Conservation (phyloP, 352 stramenopile genomes). For the Aphanomyces cochlioides region DNA sequence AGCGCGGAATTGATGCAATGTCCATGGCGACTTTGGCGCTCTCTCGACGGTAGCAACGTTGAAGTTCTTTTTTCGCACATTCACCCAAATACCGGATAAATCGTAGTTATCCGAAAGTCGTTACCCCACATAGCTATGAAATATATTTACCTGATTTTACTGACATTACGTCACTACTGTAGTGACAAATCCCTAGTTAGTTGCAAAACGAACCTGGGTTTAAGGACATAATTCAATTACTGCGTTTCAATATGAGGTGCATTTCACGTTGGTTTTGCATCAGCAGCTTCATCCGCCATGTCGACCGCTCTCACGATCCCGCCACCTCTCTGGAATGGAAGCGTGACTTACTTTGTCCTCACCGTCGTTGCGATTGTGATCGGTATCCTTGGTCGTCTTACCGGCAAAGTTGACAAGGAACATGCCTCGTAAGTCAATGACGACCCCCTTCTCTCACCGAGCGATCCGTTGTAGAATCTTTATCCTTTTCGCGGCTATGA, state of each 20-base stretch:
- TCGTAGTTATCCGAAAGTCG: background rate
- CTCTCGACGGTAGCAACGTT: slow-evolving; percentile 14
- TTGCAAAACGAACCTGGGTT: background rate
- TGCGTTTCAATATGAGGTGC: no score
- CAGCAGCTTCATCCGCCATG: slow-evolving; percentile 1
- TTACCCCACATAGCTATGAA: background rate
- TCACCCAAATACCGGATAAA: slow-evolving; percentile 6
- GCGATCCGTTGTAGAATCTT: slow-evolving; percentile 53
- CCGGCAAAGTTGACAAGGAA: slow-evolving; percentile 79
- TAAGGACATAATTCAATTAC: no score
- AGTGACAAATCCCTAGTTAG: background rate
- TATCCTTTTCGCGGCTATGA: slow-evolving; percentile 76
- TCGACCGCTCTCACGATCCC: slow-evolving; percentile 37
- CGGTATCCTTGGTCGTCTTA: slow-evolving; percentile 71
- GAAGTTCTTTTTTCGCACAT: slow-evolving; percentile 12
- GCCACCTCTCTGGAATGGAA: slow-evolving; percentile 69
- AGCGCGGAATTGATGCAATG: no score
- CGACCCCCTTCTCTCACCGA: background rate
- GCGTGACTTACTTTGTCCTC: slow-evolving; percentile 85
- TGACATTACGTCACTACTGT: background rate
- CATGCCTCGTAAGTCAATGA: slow-evolving; percentile 71
- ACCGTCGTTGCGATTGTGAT: slow-evolving; percentile 74
- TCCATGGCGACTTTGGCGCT: no score
- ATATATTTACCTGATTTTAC: background rate
- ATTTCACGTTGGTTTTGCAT: slow-evolving; percentile 19